Evolutionary conservation across 192 early-diverging fungal species (phyloP).

Genomic region (Coemansia sp.): DNA sequence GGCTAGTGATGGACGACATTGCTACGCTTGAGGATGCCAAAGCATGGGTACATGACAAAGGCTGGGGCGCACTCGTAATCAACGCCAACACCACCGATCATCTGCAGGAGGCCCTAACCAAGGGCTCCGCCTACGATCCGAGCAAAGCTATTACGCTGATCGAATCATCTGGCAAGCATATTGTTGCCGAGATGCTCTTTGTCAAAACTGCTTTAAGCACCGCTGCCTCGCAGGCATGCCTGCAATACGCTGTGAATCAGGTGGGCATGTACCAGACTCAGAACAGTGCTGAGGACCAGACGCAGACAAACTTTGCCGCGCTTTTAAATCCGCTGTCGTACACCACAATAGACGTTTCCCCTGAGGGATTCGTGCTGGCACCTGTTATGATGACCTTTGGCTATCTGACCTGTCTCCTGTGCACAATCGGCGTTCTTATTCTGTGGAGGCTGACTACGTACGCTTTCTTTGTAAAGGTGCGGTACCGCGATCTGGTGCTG

Average conservation of each 20-base stretch:
- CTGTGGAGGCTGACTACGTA: constrained; percentile 48
- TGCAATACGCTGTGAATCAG: constrained; percentile 26
- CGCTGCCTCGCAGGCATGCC: constrained; percentile 11
- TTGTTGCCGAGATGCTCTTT: constrained; percentile 30
- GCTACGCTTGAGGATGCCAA: constrained; percentile 9
- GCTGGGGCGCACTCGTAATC: constrained; percentile 49
- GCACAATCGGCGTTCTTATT: constrained; percentile 32
- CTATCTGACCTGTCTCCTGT: constrained; percentile 20
- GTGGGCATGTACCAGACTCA: constrained; percentile 6
- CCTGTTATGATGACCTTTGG: constrained; percentile 40
- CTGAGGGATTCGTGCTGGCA: constrained; percentile 26
- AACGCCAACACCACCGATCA: constrained; percentile 30
- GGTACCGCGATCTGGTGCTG: constrained; percentile 33
- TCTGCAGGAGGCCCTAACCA: constrained; percentile 19
- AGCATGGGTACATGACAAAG: constrained; percentile 24
- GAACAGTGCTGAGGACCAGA: background rate
- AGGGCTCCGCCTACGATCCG: constrained; percentile 26
- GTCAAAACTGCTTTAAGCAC: constrained; percentile 21
- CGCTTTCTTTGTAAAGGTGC: constrained; percentile 30
- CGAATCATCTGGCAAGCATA: constrained; percentile 24
- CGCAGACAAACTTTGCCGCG: constrained; percentile 17
- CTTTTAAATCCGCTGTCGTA: constrained; percentile 30
- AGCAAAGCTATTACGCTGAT: constrained; percentile 33
- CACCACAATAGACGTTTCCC: constrained; percentile 29
- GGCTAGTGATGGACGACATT: constrained; percentile 11